These are phyloP conservation scores for Closterium sp. DNA, from an alignment of 139 green algal species.

Conservation along the genomic window DNA sequence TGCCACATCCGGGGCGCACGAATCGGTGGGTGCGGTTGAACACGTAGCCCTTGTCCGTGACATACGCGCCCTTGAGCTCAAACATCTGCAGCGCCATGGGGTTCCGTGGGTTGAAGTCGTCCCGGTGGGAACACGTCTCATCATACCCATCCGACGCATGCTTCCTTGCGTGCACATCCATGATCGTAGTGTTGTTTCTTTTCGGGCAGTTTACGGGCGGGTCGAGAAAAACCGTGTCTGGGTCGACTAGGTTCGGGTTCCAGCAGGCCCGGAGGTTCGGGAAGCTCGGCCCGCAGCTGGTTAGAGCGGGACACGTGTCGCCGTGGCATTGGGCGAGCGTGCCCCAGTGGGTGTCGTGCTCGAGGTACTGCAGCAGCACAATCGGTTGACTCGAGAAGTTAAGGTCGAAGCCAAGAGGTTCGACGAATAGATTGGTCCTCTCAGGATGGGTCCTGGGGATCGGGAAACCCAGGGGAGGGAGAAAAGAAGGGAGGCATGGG, in stretches of 20 bases:
- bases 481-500: too few species aligned
- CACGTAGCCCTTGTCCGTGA: background rate
- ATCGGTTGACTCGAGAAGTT: background rate
- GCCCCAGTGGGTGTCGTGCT: background rate
- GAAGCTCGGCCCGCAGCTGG: background rate
- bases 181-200: background rate
- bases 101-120: background rate
- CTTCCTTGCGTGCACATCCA: background rate
- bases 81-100: background rate
- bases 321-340: background rate
- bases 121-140: background rate
- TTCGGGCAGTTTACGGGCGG: background rate
- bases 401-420: background rate
- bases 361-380: background rate
- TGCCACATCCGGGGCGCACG: background rate
- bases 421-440: background rate
- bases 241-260: background rate
- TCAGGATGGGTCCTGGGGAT: background rate
- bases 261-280: background rate
- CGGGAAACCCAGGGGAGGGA: too few species aligned
- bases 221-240: background rate
- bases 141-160: background rate
- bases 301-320: background rate
- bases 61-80: background rate
- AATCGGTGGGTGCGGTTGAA: background rate